phyloP scores from a whole-genome alignment of 495 filamentous ascomycete genomes.

The Lindgomyces ingoldianus region DNA sequence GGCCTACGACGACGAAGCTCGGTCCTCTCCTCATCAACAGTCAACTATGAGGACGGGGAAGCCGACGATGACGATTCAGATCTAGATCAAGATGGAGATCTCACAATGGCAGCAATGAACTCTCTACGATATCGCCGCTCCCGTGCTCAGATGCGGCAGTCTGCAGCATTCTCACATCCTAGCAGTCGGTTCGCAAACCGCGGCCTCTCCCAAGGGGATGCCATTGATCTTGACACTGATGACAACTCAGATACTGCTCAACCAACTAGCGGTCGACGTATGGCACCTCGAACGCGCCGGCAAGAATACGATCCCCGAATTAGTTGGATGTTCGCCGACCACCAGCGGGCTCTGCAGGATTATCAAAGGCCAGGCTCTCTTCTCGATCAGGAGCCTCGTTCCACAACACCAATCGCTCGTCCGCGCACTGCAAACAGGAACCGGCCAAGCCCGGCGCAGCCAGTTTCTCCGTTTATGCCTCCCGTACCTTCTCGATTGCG shows the following conservation, averaged over 20 bases:
- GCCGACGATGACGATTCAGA: slow-evolving; percentile 41
- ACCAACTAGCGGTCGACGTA: slow-evolving; percentile 6
- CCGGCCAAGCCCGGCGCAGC: slow-evolving; percentile 32
- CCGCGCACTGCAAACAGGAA: slow-evolving; percentile 40
- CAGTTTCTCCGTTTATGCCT: slow-evolving; percentile 27
- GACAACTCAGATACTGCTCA: slow-evolving; percentile 37
- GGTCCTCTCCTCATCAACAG: slow-evolving; percentile 37
- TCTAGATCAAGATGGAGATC: slow-evolving; percentile 37
- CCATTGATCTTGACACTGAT: slow-evolving; percentile 36
- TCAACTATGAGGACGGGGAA: slow-evolving; percentile 38
- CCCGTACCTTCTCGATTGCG: slow-evolving; percentile 26
- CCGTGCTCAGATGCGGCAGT: slow-evolving; percentile 33
- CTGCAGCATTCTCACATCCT: slow-evolving; percentile 14
- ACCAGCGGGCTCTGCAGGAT: slow-evolving; percentile 34
- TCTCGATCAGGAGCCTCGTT: slow-evolving; percentile 34
- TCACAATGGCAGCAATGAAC: slow-evolving; percentile 34
- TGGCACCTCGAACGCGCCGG: slow-evolving; percentile 13
- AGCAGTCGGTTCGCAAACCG: slow-evolving; percentile 24
- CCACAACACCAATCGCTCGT: slow-evolving; percentile 38
- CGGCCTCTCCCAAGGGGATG: slow-evolving; percentile 21
- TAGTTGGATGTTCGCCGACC: slow-evolving; percentile 41
- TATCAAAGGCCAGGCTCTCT: slow-evolving; percentile 16
- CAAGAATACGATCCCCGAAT: slow-evolving; percentile 41
- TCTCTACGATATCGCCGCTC: slow-evolving; percentile 31
- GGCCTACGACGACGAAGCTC: slow-evolving; percentile 39